Percentiles rank a stretch among this genome's conserved stretches.
Evolutionary conservation across 148 eudicot genomes (phyloP).

Genomic region (Gaultheria prostrata): DNA sequence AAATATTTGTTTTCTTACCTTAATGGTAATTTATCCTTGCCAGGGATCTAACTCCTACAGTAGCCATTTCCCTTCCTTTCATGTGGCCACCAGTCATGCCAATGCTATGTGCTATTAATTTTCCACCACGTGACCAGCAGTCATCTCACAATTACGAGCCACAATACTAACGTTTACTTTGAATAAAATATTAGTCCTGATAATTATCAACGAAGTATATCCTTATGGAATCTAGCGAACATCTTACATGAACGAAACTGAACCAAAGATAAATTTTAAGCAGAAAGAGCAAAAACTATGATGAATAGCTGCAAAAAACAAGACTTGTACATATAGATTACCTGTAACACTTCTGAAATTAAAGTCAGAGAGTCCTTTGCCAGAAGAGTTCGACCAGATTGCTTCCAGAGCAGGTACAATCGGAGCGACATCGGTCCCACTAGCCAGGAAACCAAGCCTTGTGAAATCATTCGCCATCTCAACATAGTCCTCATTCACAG

Average conservation of each 20-base stretch:
- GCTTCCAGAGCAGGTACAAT: slow-evolving; percentile 95
- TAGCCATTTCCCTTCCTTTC: no score
- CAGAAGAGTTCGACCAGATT: slow-evolving; percentile 95
- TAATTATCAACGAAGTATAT: neutral
- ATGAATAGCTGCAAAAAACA: neutral
- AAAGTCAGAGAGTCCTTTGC: slow-evolving; percentile 90
- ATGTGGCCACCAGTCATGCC: no score
- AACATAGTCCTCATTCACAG: slow-evolving; percentile 93
- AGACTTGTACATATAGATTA: slow-evolving; percentile 20
- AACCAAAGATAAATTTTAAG: neutral
- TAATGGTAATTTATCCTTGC: no score
- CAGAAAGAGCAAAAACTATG: neutral
- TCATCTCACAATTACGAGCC: neutral
- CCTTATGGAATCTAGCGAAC: neutral
- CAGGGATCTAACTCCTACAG: no score
- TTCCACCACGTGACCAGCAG: no score
- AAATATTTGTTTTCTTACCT: no score
- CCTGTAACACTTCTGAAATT: slow-evolving; percentile 98
- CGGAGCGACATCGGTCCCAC: slow-evolving; percentile 90
- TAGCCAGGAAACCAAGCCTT: slow-evolving; percentile 95
- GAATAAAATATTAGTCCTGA: neutral
- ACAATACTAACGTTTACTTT: neutral
- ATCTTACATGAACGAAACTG: neutral
- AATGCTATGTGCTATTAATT: no score
- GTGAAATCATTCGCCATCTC: slow-evolving; percentile 99